A percentile compares a stretch with the other conserved stretches of the same genome.
These are phyloP conservation scores for Bacterosira constricta DNA, from an alignment of 108 stramenopile species.

Conservation along the genomic window DNA sequence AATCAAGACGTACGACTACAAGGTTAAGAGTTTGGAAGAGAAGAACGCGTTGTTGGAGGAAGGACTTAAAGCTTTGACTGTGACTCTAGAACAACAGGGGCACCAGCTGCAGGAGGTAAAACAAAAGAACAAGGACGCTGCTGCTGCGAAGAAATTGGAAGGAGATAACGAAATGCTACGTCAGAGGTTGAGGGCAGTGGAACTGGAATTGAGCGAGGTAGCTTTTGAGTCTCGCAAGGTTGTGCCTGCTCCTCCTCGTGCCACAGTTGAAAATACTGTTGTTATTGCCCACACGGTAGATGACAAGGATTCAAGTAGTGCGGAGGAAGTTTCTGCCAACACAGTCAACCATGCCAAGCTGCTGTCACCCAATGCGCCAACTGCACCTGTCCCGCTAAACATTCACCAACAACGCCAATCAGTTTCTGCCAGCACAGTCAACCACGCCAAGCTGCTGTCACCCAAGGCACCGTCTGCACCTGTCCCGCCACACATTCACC, in stretches of 20 bases:
- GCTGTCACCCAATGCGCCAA: constrained; percentile 26
- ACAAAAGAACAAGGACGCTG: neutral
- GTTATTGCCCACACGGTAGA: neutral
- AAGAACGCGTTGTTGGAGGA: constrained; percentile 24
- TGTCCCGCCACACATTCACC: constrained; percentile 20
- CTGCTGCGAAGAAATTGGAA: constrained; percentile 9
- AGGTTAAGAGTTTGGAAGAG: constrained; percentile 15
- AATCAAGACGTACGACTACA: constrained; percentile 1
- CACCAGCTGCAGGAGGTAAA: constrained; percentile 11
- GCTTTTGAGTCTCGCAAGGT: constrained; percentile 33
- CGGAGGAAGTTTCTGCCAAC: neutral
- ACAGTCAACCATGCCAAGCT: no score
- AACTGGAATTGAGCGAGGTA: constrained; percentile 39
- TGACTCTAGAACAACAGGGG: constrained; percentile 31
- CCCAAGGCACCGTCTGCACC: constrained; percentile 28
- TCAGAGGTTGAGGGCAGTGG: constrained; percentile 23
- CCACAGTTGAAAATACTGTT: neutral
- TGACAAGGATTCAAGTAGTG: neutral
- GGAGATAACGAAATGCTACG: constrained; percentile 24
- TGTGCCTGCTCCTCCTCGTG: neutral
- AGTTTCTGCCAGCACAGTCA: neutral
- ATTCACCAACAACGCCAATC: constrained; percentile 18
- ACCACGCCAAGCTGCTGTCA: neutral
- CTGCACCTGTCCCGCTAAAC: constrained; percentile 12
- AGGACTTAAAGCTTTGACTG: constrained; percentile 16